Evolutionary conservation across 1,139 yeast genomes (phyloP).

Genomic region (Geotrichum restrictum): DNA sequence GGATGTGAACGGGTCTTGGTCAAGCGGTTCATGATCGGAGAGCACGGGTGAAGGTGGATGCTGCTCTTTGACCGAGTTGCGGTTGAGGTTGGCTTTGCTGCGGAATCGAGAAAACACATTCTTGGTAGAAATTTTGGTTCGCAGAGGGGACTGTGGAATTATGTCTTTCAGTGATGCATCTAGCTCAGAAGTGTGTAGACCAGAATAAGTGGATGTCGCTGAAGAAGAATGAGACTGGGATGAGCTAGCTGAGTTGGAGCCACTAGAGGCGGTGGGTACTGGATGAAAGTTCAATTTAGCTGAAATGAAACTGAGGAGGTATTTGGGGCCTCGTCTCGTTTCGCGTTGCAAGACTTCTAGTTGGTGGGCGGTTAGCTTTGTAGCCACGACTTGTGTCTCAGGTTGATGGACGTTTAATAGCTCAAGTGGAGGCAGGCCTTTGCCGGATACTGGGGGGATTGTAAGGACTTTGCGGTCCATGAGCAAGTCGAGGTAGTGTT

Average conservation of each 20-base stretch:
- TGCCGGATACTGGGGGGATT: slow-evolving; percentile 10
- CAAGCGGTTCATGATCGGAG: not conserved
- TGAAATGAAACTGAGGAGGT: slow-evolving; percentile 6
- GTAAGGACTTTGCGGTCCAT: not conserved
- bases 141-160: no score
- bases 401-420: not conserved
- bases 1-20: not conserved
- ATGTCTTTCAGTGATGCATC: not conserved
- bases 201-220: not conserved
- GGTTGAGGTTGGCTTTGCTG: slow-evolving; percentile 3
- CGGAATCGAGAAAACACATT: slow-evolving; percentile 8
- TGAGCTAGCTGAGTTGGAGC: not conserved
- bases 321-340: slow-evolving; percentile 5
- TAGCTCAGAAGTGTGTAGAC: no score
- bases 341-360: not conserved
- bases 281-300: slow-evolving; percentile 3
- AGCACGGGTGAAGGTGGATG: slow-evolving; percentile 1
- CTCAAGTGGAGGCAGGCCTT: slow-evolving; percentile 13
- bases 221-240: not conserved
- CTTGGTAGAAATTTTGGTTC: not conserved
- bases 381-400: not conserved
- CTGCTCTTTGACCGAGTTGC: not conserved
- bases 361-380: not conserved
- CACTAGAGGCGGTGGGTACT: not conserved
- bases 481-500: slow-evolving; percentile 2